Evolutionary conservation across 345 rosid genomes (phyloP).

Genomic region (Firmiana major): DNA sequence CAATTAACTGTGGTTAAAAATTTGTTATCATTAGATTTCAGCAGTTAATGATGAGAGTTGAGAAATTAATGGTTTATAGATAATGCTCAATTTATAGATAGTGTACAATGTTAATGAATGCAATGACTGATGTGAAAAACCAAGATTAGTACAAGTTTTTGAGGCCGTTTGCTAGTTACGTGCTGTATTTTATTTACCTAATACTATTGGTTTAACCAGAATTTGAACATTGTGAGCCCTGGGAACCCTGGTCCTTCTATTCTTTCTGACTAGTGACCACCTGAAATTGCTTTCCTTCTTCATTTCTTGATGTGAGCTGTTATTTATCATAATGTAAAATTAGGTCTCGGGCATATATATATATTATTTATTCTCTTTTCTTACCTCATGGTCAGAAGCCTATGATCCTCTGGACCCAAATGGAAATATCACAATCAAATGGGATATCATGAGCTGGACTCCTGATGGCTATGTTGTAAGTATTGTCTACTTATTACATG

Average conservation of each 20-base stretch:
- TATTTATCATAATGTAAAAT: neutral
- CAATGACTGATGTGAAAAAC: neutral
- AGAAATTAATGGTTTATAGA: neutral
- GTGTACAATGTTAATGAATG: neutral
- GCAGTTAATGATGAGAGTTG: neutral
- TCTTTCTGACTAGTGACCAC: neutral
- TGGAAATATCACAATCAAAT: slow-evolving; percentile 89
- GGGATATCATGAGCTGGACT: slow-evolving; percentile 85
- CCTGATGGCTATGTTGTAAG: slow-evolving; percentile 86
- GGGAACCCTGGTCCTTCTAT: too few relatives aligned
- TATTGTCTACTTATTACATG: neutral
- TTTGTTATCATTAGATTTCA: neutral
- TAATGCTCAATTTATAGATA: neutral
- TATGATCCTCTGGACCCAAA: slow-evolving; percentile 87
- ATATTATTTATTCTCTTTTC: neutral
- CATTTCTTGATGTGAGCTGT: neutral
- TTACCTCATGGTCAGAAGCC: slow-evolving; percentile 42
- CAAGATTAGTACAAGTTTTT: neutral
- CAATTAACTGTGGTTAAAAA: neutral
- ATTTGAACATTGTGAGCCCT: too few relatives aligned
- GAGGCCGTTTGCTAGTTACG: neutral
- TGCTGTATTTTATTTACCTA: too few relatives aligned
- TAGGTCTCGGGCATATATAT: neutral
- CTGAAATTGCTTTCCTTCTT: neutral
- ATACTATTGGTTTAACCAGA: neutral